These are phyloP conservation scores for Mucor sp. DNA, from an alignment of 371 early-diverging fungal genomes.

Conservation along the genomic window DNA sequence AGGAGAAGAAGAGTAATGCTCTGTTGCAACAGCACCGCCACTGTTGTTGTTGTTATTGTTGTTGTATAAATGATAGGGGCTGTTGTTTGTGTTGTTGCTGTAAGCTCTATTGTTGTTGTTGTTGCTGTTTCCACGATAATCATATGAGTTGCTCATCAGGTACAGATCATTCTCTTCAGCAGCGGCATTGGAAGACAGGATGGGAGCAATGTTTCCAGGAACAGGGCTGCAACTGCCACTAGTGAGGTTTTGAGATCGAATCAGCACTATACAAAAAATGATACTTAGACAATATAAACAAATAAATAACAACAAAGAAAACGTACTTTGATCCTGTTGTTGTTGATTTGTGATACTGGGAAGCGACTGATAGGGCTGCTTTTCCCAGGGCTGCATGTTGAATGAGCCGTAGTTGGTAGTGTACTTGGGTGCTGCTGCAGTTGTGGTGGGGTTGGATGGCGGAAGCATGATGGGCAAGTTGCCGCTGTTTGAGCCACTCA, in stretches of 20 bases:
- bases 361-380: slow-evolving; percentile 19
- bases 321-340: slow-evolving; percentile 16
- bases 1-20: not conserved
- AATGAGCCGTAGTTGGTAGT: slow-evolving; percentile 8
- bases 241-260: slow-evolving; percentile 15
- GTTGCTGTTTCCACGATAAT: slow-evolving; percentile 1
- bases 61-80: not conserved
- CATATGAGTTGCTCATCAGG: slow-evolving; percentile 22
- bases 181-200: slow-evolving; percentile 1
- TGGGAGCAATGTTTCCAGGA: slow-evolving; percentile 22
- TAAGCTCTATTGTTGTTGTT: not conserved
- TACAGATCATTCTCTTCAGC: slow-evolving; percentile 24
- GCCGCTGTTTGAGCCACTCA: not conserved
- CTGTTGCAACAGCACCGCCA: not conserved
- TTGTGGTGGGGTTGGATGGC: not conserved
- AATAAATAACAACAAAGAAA: slow-evolving; percentile 8
- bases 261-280: slow-evolving; percentile 13
- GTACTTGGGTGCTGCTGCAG: slow-evolving; percentile 5
- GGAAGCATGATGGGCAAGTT: slow-evolving; percentile 20
- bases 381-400: slow-evolving; percentile 19
- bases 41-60: not conserved
- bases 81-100: not conserved
- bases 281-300: not conserved
- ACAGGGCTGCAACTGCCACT: slow-evolving; percentile 44
- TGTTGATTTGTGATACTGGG: slow-evolving; percentile 25